Conservation (phyloP, 148 eudicot species). For the Nepenthes mirabilis region DNA sequence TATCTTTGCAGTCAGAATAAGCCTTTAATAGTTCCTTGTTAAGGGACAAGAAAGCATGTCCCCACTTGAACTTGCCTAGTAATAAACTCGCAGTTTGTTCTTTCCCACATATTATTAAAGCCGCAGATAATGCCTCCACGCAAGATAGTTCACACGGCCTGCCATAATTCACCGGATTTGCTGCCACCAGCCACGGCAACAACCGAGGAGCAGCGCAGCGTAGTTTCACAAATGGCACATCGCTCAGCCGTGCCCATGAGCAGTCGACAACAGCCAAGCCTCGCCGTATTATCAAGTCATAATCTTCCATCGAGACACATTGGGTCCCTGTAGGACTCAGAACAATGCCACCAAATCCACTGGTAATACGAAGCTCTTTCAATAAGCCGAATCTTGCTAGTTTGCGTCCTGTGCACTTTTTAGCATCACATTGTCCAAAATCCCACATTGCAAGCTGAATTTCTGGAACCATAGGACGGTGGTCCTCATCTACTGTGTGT, state of each 20-base stretch:
- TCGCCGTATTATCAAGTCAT: slow-evolving; percentile 45
- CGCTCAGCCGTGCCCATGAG: slow-evolving; percentile 83
- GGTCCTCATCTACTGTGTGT: slow-evolving; percentile 31
- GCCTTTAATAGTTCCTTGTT: slow-evolving; percentile 83
- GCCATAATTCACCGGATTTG: slow-evolving; percentile 93
- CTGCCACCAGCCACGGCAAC: slow-evolving; percentile 94
- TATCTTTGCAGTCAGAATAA: slow-evolving; percentile 62
- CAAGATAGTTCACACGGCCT: slow-evolving; percentile 91
- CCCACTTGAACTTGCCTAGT: slow-evolving; percentile 95
- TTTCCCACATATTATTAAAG: slow-evolving; percentile 88
- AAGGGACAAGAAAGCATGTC: slow-evolving; percentile 92
- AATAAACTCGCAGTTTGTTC: slow-evolving; percentile 67
- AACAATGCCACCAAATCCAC: slow-evolving; percentile 78
- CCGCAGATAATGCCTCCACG: slow-evolving; percentile 95
- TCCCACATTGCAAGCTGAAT: slow-evolving; percentile 99
- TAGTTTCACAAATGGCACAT: slow-evolving; percentile 82
- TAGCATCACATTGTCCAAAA: slow-evolving; percentile 94
- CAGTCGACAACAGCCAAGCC: slow-evolving; percentile 98
- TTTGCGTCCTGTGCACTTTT: slow-evolving; percentile 93
- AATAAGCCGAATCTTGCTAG: slow-evolving; percentile 71
- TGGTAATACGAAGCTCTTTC: slow-evolving; percentile 72
- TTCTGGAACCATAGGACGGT: slow-evolving; percentile 22
- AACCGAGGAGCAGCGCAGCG: slow-evolving; percentile 85
- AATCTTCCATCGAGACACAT: slow-evolving; percentile 83
- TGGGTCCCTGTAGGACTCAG: slow-evolving; percentile 80